Evolutionary conservation across 371 early-diverging fungal genomes (phyloP).

Genomic region (Rhizopus delemar): DNA sequence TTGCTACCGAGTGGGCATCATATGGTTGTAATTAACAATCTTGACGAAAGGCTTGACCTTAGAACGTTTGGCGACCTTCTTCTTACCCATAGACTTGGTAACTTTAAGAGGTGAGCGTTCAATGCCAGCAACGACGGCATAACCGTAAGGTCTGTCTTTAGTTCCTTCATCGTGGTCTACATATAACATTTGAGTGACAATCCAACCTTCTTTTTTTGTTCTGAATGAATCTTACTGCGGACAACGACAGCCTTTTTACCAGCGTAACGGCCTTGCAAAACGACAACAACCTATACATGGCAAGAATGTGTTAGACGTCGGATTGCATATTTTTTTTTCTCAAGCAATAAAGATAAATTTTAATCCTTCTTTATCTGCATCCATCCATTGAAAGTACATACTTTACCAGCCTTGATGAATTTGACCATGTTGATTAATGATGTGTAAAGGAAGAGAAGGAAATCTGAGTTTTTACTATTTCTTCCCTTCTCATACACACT

Average conservation of each 20-base stretch:
- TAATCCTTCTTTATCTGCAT: conserved; percentile 12
- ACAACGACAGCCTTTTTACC: conserved; percentile 99
- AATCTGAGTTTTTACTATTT: conserved; percentile 13
- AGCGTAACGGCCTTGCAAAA: conserved; percentile 97
- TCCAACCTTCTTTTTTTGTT: neutral
- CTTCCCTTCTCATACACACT: neutral
- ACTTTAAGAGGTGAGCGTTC: conserved; percentile 96
- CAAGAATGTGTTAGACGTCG: neutral
- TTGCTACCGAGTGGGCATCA: conserved; percentile 96
- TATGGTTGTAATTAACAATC: conserved; percentile 98
- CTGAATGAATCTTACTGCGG: conserved; percentile 68
- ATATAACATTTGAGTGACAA: conserved; percentile 15
- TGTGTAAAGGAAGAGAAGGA: conserved; percentile 38
- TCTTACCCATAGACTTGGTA: conserved; percentile 91
- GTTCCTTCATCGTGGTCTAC: conserved; percentile 83
- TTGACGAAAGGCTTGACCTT: conserved; percentile 98
- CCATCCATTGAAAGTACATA: conserved; percentile 44
- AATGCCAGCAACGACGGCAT: conserved; percentile 96
- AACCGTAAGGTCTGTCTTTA: conserved; percentile 93
- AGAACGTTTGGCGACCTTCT: conserved; percentile 93
- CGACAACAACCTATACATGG: conserved; percentile 82
- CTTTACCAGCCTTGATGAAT: conserved; percentile 78
- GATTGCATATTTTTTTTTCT: neutral
- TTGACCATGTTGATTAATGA: conserved; percentile 64
- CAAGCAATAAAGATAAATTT: conserved; percentile 1